Percentiles rank a stretch among this genome's conserved stretches.
Evolutionary conservation across 345 rosid genomes (phyloP).

Genomic region (Eucalyptus urophylla): DNA sequence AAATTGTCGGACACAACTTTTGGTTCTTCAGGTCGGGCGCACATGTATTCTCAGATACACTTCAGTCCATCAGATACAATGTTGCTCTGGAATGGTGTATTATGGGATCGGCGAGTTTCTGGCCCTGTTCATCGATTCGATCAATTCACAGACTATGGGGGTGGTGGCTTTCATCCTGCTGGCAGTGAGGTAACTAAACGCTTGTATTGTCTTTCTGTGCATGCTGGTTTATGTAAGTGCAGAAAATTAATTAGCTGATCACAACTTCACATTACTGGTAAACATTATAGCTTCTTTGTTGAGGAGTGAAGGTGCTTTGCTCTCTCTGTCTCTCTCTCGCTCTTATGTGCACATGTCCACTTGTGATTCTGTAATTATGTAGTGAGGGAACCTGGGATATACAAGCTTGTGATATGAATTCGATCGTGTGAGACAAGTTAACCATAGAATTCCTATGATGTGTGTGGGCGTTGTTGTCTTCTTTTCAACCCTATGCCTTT

Average conservation of each 20-base stretch:
- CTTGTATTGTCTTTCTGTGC: neutral
- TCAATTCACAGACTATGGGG: slow-evolving; percentile 91
- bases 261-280: neutral
- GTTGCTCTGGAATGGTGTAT: slow-evolving; percentile 88
- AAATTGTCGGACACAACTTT: slow-evolving; percentile 48
- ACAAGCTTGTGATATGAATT: neutral
- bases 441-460: neutral
- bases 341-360: neutral
- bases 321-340: neutral
- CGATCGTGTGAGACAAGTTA: neutral
- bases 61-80: slow-evolving; percentile 75
- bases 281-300: neutral
- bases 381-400: neutral
- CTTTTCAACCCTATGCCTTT: neutral
- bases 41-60: slow-evolving; percentile 67
- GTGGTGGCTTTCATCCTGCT: slow-evolving; percentile 98
- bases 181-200: slow-evolving; percentile 71
- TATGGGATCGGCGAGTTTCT: slow-evolving; percentile 73
- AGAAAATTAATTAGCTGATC: neutral
- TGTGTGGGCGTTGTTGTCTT: neutral
- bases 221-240: neutral
- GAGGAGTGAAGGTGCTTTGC: neutral
- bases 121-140: slow-evolving; percentile 63
- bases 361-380: neutral
- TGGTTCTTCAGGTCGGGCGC: slow-evolving; percentile 56